Base-by-base conservation (phyloP, 2,329 filamentous ascomycete species). In the Zasmidium angulare region DNA sequence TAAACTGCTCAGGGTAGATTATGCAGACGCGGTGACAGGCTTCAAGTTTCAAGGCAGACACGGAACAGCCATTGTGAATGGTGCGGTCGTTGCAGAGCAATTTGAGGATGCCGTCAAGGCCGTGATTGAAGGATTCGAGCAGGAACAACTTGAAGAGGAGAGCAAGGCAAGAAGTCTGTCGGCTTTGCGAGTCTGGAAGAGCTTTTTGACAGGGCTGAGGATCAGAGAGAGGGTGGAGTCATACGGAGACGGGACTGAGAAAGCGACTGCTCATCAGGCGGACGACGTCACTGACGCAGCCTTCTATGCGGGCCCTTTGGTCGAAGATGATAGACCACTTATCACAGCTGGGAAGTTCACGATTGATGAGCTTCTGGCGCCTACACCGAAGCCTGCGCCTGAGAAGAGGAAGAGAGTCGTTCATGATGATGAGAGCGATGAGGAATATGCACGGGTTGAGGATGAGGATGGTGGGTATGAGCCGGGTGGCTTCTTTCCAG, bases 21-120 rank as follows among this genome's bases (percentile, higher is more conserved):
- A 89, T 72, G 91, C 91, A 1, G 91, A 93, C 29, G 95, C 95
- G 0, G 85, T 99, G 3, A 95, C 89, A 0, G 93, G 93, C 0
- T 99, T 98, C 69, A 82, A 88, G 40, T 99, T 98, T 77, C 88
- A 86, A 70, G 92, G 92, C 0, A 85, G 91, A 2, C 87, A 91
- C 57, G 93, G 93, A 17, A 97, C 91, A 1, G 92, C 95, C 1
- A 83, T 97, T 2, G 77, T 95, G 1, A 83, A 85, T 40, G 95
- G 95, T 1, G 84, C 89, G 0, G 86, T 99, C 0, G 86, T 96
- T 1, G 88, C 92, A 0, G 72, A 76, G 17, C 89, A 93, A 71
- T 85, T 87, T 61, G 81, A 79, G 7, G 90, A 93, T 56, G 92
- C 89, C 0, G 81, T 97, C 0, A 77, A 84, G 58, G 86, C 85